phyloP scores from a whole-genome alignment of 768 basidiomycete genomes.

The Hydnomerulius pinastri region DNA sequence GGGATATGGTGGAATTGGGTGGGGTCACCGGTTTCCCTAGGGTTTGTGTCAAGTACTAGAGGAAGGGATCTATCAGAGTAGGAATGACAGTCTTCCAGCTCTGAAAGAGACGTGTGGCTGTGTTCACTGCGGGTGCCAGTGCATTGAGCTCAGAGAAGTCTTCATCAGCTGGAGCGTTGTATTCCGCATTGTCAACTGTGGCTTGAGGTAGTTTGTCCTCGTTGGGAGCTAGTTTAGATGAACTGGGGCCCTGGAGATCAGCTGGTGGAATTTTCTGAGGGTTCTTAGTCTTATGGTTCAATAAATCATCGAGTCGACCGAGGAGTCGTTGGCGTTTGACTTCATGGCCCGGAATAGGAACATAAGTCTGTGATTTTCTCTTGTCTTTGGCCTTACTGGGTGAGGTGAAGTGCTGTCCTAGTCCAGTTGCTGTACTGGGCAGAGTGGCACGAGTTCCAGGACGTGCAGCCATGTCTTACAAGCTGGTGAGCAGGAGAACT shows the following conservation, averaged over 20 bases:
- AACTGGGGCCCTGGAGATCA: neutral
- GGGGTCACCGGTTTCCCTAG: constrained; percentile 1
- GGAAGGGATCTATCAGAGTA: neutral
- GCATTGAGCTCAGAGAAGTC: neutral
- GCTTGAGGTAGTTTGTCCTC: neutral
- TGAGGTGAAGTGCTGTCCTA: constrained; percentile 17
- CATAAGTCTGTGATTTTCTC: constrained; percentile 2
- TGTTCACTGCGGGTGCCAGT: neutral
- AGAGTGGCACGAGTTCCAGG: neutral
- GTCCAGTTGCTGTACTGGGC: constrained; percentile 6
- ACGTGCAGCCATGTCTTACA: neutral
- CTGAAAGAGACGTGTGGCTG: neutral
- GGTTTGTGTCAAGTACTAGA: neutral
- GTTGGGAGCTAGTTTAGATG: neutral
- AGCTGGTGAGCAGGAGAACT: no score
- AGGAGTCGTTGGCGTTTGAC: neutral
- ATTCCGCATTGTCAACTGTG: neutral
- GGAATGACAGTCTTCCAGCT: neutral
- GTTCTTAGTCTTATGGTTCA: neutral
- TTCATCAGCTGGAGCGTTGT: neutral
- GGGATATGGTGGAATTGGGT: neutral
- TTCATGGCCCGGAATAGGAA: neutral
- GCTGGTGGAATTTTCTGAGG: neutral
- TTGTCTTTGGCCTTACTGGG: constrained; percentile 16
- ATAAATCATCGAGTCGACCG: neutral